These are phyloP conservation scores for Penicillium fimorum DNA, from an alignment of 495 filamentous ascomycete genomes.

Conservation along the genomic window DNA sequence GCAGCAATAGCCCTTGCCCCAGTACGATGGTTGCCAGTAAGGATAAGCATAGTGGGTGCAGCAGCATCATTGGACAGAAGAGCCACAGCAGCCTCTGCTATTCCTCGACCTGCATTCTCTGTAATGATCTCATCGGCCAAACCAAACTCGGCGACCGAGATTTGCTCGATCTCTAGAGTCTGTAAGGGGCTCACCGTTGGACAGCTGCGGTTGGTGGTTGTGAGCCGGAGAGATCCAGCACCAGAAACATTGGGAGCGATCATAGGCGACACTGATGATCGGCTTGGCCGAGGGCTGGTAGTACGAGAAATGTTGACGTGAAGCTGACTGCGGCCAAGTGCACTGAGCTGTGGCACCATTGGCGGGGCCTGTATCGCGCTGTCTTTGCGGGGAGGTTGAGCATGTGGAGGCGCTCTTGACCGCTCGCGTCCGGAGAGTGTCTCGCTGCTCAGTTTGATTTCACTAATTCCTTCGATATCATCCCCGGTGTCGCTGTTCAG, in stretches of 20 bases:
- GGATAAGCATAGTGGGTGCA: slow-evolving; percentile 68
- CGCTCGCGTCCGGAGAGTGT: slow-evolving; percentile 53
- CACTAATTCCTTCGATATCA: slow-evolving; percentile 54
- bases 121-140: slow-evolving; percentile 86
- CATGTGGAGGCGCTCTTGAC: slow-evolving; percentile 47
- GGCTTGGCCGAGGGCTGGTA: slow-evolving; percentile 43
- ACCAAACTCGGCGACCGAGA: slow-evolving; percentile 78
- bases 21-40: slow-evolving; percentile 85
- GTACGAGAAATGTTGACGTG: slow-evolving; percentile 38
- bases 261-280: slow-evolving; percentile 40
- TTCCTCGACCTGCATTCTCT: slow-evolving; percentile 84
- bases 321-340: slow-evolving; percentile 36
- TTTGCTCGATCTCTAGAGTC: slow-evolving; percentile 87
- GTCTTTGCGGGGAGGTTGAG: slow-evolving; percentile 62
- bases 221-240: slow-evolving; percentile 42
- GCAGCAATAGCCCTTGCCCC: slow-evolving; percentile 83
- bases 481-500: slow-evolving; percentile 71
- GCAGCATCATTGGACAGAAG: slow-evolving; percentile 46
- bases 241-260: slow-evolving; percentile 33
- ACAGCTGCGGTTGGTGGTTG: slow-evolving; percentile 67
- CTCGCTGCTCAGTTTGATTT: slow-evolving; percentile 54
- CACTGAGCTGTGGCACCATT: slow-evolving; percentile 36
- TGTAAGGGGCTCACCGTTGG: slow-evolving; percentile 80
- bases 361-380: slow-evolving; percentile 48
- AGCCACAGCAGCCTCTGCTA: slow-evolving; percentile 77